Base-by-base conservation (phyloP, 108 stramenopile species). In the Fistulifera solaris region DNA sequence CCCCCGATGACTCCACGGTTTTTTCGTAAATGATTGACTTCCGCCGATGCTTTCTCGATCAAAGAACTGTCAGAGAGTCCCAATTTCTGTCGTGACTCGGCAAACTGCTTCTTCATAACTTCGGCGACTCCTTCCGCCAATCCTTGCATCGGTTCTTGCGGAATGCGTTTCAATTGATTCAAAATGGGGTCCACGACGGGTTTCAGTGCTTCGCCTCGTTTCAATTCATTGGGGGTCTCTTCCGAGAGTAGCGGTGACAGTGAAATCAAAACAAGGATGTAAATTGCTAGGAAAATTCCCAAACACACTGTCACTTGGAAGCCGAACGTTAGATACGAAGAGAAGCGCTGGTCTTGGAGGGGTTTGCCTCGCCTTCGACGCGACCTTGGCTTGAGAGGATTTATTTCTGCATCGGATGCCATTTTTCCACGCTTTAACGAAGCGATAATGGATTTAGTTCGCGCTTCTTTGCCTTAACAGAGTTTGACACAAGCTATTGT, bases 291-390 rank as follows among this genome's bases (percentile, higher is more conserved):
- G 56, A 80, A 80, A 2, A 65, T 40, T 14, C 45, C 65, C 48
- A 71, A 10, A 58, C 70, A 72, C 21, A 59, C 38, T 38, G 71
- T 80, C 2, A 58, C 43, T 2, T 49, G 13, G n/a, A 54, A 43
- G 11, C 78, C 74, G 50, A 80, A 80, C 26, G 49, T 43, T 19
- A 80, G 27, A 60, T 75, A 80, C 23, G 71, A 57, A 2, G 61
- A 38, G 59, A 78, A 72, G 15, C 58, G 63, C 26, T 73, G 72
- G 5, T 70, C 63, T 52, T 38, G 28, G 6, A 40, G 16, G n/a
- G 54, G 38, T 40, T 22, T 35, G 3, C 54, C 15, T 17, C 54
- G 54, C 17, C 54, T 2, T 40, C n/a, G 4, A 17, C 19, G 21
- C 3, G 44, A 45, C 16, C 16, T 40, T 54, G 23, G 38, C n/a